Percentiles rank a stretch among this genome's conserved stretches.
These are phyloP conservation scores for Gloeostereum incarnatum DNA, from an alignment of 768 basidiomycete genomes.

Conservation along the genomic window DNA sequence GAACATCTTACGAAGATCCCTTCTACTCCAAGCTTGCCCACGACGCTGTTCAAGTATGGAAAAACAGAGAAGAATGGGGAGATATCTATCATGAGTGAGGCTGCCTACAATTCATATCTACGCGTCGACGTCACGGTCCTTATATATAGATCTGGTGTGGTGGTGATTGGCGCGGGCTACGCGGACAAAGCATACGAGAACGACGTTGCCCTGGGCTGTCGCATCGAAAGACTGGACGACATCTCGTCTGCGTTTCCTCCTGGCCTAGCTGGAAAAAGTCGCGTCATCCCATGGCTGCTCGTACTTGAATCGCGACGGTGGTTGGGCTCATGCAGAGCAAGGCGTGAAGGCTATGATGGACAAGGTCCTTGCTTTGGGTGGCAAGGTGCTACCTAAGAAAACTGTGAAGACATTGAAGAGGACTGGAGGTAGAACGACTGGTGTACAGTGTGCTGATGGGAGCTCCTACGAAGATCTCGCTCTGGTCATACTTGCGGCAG, in stretches of 20 bases:
- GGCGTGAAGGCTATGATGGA: conserved; percentile 47
- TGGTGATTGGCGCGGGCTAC: conserved; percentile 47
- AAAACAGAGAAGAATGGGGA: conserved; percentile 51
- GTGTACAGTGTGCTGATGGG: conserved; percentile 58
- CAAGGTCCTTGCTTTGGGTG: conserved; percentile 51
- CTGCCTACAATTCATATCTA: not conserved
- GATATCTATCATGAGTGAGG: conserved; percentile 76
- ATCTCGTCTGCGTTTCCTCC: conserved; percentile 42
- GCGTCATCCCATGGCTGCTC: conserved; percentile 33
- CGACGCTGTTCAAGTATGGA: conserved; percentile 75
- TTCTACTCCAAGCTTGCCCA: conserved; percentile 66
- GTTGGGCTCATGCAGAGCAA: conserved; percentile 77
- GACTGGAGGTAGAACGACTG: conserved; percentile 31
- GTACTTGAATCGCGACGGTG: conserved; percentile 69
- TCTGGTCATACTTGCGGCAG: conserved; percentile 64
- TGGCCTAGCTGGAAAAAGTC: conserved; percentile 15
- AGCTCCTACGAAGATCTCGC: conserved; percentile 42
- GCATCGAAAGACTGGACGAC: conserved; percentile 28
- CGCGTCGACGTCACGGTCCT: not conserved
- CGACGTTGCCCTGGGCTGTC: conserved; percentile 49
- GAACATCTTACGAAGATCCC: conserved; percentile 60
- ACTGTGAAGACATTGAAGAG: conserved; percentile 42
- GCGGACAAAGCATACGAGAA: conserved; percentile 49
- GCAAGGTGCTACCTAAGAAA: conserved; percentile 47
- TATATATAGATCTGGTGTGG: conserved; percentile 55